A percentile compares a stretch with the other conserved stretches of the same genome.
phyloP scores from a whole-genome alignment of 2,329 filamentous ascomycete species.

The Botrytis squamosa region DNA sequence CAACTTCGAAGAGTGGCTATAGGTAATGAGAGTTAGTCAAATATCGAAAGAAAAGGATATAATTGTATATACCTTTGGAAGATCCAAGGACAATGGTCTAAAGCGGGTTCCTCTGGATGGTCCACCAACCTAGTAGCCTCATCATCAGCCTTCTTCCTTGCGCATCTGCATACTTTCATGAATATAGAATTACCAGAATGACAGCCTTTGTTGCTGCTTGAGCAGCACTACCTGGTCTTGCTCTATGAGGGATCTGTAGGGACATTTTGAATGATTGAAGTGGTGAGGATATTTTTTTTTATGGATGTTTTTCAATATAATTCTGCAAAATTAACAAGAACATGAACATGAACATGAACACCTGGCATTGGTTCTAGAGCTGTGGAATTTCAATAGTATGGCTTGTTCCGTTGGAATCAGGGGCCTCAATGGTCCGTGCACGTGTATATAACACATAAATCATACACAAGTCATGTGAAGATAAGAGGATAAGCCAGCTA shows the following conservation, averaged over 20 bases:
- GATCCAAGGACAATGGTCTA: slow-evolving; percentile 88
- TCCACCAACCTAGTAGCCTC: slow-evolving; percentile 71
- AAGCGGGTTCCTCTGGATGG: slow-evolving; percentile 95
- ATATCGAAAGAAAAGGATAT: slow-evolving; percentile 13
- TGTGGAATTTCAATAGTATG: background rate
- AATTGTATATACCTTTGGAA: slow-evolving; percentile 72
- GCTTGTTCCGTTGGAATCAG: background rate
- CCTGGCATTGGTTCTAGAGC: slow-evolving; percentile 16
- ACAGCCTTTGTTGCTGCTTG: slow-evolving; percentile 80
- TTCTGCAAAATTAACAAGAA: background rate
- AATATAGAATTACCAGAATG: slow-evolving; percentile 68
- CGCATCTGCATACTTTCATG: slow-evolving; percentile 3
- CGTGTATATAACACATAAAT: background rate
- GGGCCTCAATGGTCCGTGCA: background rate
- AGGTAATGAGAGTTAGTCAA: slow-evolving; percentile 4
- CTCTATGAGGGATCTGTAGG: slow-evolving; percentile 46
- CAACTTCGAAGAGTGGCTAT: slow-evolving; percentile 95
- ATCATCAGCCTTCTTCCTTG: slow-evolving; percentile 22
- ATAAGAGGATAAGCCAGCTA: background rate
- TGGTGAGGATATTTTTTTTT: background rate
- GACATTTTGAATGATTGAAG: slow-evolving; percentile 40
- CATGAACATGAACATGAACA: slow-evolving; percentile 10
- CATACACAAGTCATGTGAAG: background rate
- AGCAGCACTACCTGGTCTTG: slow-evolving; percentile 48
- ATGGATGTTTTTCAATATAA: background rate